Evolutionary conservation across 768 basidiomycete species (phyloP).

Genomic region (Lactarius quietus): DNA sequence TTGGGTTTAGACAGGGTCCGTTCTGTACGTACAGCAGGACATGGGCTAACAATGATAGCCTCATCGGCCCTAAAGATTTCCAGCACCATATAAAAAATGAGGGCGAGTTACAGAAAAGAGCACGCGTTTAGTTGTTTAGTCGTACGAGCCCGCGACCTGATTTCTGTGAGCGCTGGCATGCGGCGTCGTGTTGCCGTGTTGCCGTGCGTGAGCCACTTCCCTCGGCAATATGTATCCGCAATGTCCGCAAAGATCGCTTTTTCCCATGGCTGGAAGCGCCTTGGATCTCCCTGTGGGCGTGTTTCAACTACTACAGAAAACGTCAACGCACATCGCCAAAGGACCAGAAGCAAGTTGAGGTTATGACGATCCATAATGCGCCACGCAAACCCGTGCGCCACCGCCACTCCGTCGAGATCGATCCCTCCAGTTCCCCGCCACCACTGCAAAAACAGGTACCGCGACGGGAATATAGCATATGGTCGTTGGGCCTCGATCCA

Average conservation of each 20-base stretch:
- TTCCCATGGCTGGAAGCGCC: background rate
- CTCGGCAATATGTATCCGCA: background rate
- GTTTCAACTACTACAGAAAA: background rate
- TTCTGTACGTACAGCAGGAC: too few species aligned
- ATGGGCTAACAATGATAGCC: background rate
- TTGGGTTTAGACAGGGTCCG: too few species aligned
- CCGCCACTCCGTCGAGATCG: background rate
- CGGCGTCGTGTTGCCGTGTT: background rate
- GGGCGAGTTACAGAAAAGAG: background rate
- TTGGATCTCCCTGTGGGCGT: background rate
- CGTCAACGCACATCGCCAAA: background rate
- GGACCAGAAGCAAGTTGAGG: background rate
- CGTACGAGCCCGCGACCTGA: background rate
- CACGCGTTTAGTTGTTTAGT: background rate
- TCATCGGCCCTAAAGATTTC: background rate
- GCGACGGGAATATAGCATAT: background rate
- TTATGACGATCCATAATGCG: background rate
- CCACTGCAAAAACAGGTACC: background rate
- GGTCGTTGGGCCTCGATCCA: background rate
- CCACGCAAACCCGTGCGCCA: background rate
- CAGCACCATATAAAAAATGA: background rate
- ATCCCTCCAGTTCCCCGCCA: background rate
- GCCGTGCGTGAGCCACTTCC: background rate
- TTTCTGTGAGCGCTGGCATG: background rate
- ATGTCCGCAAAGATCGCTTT: background rate